Evolutionary conservation across 2,329 filamentous ascomycete genomes (phyloP).

Genomic region (Ascochyta viciae-villosae): DNA sequence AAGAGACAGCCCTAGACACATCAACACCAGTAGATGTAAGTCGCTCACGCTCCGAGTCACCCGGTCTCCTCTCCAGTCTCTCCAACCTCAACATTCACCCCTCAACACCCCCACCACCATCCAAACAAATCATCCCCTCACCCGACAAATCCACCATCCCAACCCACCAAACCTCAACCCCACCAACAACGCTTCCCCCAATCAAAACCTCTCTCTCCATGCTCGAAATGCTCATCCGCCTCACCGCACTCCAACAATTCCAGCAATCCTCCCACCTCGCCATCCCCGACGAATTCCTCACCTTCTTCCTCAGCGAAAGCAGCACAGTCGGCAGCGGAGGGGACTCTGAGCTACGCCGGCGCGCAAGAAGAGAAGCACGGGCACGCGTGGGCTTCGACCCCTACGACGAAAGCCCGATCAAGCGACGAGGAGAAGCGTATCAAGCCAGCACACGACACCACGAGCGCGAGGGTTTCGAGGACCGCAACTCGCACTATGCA

Average conservation of each 20-base stretch:
- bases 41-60: constrained; percentile 48
- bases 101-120: constrained; percentile 28
- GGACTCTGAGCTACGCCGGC: constrained; percentile 66
- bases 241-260: constrained; percentile 88
- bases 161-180: constrained; percentile 18
- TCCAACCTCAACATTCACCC: constrained; percentile 55
- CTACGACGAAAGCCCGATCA: constrained; percentile 74
- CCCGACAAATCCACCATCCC: constrained; percentile 29
- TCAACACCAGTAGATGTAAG: constrained; percentile 21
- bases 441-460: constrained; percentile 51
- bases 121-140: constrained; percentile 30
- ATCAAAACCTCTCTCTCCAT: constrained; percentile 77
- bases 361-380: constrained; percentile 66
- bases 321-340: constrained; percentile 70
- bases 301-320: constrained; percentile 80
- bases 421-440: constrained; percentile 71
- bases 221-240: constrained; percentile 85
- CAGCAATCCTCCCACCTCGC: constrained; percentile 89
- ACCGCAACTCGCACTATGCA: not conserved
- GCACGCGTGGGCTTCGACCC: constrained; percentile 73
- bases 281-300: constrained; percentile 86
- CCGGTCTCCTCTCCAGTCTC: constrained; percentile 51
- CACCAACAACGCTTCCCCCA: constrained; percentile 48
- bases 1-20: constrained; percentile 24
- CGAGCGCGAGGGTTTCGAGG: constrained; percentile 15